Conservation (phyloP, 2,329 filamentous ascomycete species). For the Aspergillus piperis region DNA sequence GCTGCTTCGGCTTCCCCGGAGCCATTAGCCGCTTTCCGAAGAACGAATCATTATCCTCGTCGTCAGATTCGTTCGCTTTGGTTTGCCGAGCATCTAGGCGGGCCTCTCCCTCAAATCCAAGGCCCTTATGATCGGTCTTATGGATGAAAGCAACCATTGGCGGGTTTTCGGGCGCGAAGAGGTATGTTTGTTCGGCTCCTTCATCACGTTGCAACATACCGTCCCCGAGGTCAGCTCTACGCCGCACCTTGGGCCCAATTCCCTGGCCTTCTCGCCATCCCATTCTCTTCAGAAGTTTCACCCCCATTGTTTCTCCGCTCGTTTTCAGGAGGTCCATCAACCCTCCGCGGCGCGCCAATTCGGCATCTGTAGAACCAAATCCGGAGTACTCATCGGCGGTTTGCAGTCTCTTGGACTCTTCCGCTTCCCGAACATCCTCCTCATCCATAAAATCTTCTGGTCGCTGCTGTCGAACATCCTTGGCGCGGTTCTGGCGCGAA, state of each 20-base stretch:
- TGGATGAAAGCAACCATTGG: conserved; percentile 57
- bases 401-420: conserved; percentile 73
- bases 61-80: conserved; percentile 22
- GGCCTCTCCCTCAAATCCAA: conserved; percentile 48
- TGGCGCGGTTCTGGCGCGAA: conserved; percentile 75
- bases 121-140: conserved; percentile 50
- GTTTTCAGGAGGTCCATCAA: conserved; percentile 72
- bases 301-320: conserved; percentile 80
- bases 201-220: conserved; percentile 42
- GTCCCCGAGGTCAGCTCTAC: conserved; percentile 69
- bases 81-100: conserved; percentile 30
- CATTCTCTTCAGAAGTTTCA: conserved; percentile 84
- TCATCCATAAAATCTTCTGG: conserved; percentile 98
- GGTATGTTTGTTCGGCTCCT: conserved; percentile 56
- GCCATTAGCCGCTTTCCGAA: conserved; percentile 37
- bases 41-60: conserved; percentile 38
- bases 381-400: conserved; percentile 74
- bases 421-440: conserved; percentile 85
- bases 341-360: conserved; percentile 53
- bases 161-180: conserved; percentile 84
- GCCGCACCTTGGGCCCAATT: conserved; percentile 80
- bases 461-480: conserved; percentile 65
- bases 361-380: conserved; percentile 66
- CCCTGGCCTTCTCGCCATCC: conserved; percentile 95
- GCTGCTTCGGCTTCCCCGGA: conserved; percentile 39